A percentile compares a stretch with the other conserved stretches of the same genome.
These are phyloP conservation scores for Diplocarpon rosae DNA, from an alignment of 2,329 filamentous ascomycete species.

Conservation along the genomic window DNA sequence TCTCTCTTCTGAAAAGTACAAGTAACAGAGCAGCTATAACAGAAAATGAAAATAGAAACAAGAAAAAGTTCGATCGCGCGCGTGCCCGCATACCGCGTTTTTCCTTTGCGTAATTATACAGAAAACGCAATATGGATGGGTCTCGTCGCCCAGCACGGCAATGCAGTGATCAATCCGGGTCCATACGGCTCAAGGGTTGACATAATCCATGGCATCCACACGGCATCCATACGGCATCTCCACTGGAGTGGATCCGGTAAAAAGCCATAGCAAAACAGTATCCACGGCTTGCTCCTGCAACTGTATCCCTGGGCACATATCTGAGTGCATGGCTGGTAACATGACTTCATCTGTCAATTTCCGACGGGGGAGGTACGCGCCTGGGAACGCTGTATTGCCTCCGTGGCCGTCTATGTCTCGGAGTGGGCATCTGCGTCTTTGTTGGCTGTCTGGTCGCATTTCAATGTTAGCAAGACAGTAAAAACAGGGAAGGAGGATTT, in stretches of 20 bases:
- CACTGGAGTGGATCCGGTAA: slow-evolving; percentile 6
- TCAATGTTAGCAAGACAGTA: not conserved
- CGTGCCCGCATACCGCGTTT: too few species aligned
- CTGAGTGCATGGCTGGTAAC: slow-evolving; percentile 22
- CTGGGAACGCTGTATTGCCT: slow-evolving; percentile 17
- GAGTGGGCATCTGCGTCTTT: slow-evolving; percentile 6
- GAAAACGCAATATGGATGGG: too few species aligned
- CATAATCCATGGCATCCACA: not conserved
- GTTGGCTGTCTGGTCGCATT: not conserved
- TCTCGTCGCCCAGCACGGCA: too few species aligned
- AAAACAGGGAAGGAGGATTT: not conserved
- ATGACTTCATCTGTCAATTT: slow-evolving; percentile 22
- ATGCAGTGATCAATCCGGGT: too few species aligned
- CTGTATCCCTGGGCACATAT: slow-evolving; percentile 11
- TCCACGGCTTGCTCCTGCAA: slow-evolving; percentile 10
- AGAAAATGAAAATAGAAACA: too few species aligned
- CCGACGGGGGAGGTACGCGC: slow-evolving; percentile 9
- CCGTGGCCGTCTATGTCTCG: slow-evolving; percentile 5
- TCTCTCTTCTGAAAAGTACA: too few species aligned
- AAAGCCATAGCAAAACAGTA: slow-evolving; percentile 4
- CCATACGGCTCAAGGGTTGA: too few species aligned
- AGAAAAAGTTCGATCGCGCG: too few species aligned
- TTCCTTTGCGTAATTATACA: too few species aligned
- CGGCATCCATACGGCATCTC: too few species aligned
- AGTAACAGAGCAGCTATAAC: too few species aligned